These are phyloP conservation scores for Colletotrichum tanaceti DNA, from an alignment of 2,329 filamentous ascomycete species.

Conservation along the genomic window DNA sequence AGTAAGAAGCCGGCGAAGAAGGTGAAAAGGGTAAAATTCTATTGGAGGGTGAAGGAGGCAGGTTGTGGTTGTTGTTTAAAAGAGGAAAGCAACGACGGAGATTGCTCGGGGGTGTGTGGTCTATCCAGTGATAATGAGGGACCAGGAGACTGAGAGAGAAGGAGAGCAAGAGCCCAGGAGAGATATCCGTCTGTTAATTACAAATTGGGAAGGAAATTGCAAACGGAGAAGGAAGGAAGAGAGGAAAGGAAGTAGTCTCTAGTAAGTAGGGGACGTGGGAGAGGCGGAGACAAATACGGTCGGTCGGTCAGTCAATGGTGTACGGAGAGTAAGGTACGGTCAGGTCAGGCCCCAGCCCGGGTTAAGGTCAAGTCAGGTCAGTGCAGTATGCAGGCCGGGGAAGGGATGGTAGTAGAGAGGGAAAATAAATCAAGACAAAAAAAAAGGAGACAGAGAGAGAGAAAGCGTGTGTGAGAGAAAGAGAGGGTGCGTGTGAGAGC, in stretches of 20 bases:
- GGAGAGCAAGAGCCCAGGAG: constrained; percentile 23
- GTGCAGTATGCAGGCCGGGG: constrained; percentile 39
- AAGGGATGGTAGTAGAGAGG: constrained; percentile 32
- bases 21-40: constrained; percentile 37
- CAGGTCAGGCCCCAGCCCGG: constrained; percentile 38
- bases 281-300: constrained; percentile 40
- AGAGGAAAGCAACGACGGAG: constrained; percentile 2
- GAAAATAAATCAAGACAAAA: neutral
- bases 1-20: constrained; percentile 8
- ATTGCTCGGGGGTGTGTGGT: constrained; percentile 15
- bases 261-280: constrained; percentile 34
- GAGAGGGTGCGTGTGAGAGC: neutral
- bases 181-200: constrained; percentile 32
- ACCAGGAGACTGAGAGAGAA: constrained; percentile 22
- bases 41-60: constrained; percentile 27
- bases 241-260: constrained; percentile 25
- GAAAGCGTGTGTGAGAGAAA: no score
- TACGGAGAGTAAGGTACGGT: constrained; percentile 21
- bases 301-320: constrained; percentile 21
- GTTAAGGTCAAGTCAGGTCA: constrained; percentile 36
- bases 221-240: constrained; percentile 37
- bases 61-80: constrained; percentile 9
- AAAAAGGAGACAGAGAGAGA: constrained; percentile 18
- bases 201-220: constrained; percentile 40
- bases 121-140: constrained; percentile 26